Percentiles rank a stretch among this genome's conserved stretches.
Evolutionary conservation across 2,329 filamentous ascomycete species (phyloP).

Genomic region (Monosporascus sp.): DNA sequence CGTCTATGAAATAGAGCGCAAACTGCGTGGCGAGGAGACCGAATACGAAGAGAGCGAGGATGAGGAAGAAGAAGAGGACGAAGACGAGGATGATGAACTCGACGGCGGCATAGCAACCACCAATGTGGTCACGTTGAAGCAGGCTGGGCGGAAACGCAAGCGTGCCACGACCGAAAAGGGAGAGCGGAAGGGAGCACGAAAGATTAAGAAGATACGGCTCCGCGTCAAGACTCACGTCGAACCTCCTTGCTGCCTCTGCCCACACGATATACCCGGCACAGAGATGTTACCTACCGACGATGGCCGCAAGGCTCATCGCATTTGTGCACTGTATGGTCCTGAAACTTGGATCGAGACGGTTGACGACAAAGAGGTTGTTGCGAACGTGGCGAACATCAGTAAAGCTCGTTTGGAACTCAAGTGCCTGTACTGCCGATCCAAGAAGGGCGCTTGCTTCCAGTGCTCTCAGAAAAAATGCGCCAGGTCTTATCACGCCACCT

Average conservation of each 20-base stretch:
- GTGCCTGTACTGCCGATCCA: slow-evolving; percentile 90
- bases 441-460: slow-evolving; percentile 93
- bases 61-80: slow-evolving; percentile 63
- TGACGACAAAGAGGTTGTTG: slow-evolving; percentile 68
- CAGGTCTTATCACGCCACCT: slow-evolving; percentile 90
- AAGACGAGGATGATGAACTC: slow-evolving; percentile 54
- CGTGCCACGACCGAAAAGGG: slow-evolving; percentile 37
- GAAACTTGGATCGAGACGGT: slow-evolving; percentile 81
- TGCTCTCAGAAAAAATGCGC: slow-evolving; percentile 94
- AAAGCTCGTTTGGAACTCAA: slow-evolving; percentile 87
- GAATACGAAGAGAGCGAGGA: slow-evolving; percentile 77
- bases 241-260: slow-evolving; percentile 85
- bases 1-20: slow-evolving; percentile 91
- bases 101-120: slow-evolving; percentile 65
- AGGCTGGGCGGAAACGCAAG: slow-evolving; percentile 64
- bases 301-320: slow-evolving; percentile 77
- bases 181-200: slow-evolving; percentile 55
- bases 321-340: slow-evolving; percentile 86
- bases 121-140: slow-evolving; percentile 63
- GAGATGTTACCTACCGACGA: slow-evolving; percentile 84
- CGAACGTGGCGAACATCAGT: slow-evolving; percentile 74
- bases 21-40: slow-evolving; percentile 81
- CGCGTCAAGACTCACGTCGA: slow-evolving; percentile 66
- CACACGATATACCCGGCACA: slow-evolving; percentile 79
- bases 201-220: slow-evolving; percentile 73